Conservation (phyloP, 23 red algal species). For the Cyanidiococcus yangmingshanensis region DNA sequence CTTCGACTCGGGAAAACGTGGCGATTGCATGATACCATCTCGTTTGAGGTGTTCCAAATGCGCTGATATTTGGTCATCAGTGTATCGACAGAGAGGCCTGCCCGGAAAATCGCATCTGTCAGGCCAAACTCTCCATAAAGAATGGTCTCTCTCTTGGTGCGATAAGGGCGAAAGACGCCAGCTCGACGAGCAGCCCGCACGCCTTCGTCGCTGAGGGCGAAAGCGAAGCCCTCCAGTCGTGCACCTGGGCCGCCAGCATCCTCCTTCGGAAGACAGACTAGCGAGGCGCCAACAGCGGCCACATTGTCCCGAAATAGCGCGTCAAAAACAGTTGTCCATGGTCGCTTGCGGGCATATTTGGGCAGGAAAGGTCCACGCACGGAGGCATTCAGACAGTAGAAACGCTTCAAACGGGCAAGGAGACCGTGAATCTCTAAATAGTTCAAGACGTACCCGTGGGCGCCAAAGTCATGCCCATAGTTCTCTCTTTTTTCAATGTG, state of each 20-base stretch:
- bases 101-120: neutral
- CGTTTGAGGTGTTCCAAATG: neutral
- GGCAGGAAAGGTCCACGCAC: constrained; percentile 17
- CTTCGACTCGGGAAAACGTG: neutral
- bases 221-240: neutral
- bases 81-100: neutral
- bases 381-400: neutral
- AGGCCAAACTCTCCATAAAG: constrained; percentile 1
- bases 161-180: neutral
- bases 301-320: neutral
- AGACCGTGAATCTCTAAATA: neutral
- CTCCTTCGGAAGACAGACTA: neutral
- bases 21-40: neutral
- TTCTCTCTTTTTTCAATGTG: neutral
- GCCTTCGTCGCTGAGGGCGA: neutral
- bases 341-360: neutral
- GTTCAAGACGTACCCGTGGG: neutral
- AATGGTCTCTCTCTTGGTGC: neutral
- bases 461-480: constrained; percentile 7
- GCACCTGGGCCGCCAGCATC: constrained; percentile 15
- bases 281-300: constrained; percentile 5
- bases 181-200: neutral
- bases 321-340: neutral
- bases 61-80: constrained; percentile 15
- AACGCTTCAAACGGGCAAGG: neutral